phyloP scores from a whole-genome alignment of 2,329 filamentous ascomycete genomes.

The Cephalotrichum gorgonifer region DNA sequence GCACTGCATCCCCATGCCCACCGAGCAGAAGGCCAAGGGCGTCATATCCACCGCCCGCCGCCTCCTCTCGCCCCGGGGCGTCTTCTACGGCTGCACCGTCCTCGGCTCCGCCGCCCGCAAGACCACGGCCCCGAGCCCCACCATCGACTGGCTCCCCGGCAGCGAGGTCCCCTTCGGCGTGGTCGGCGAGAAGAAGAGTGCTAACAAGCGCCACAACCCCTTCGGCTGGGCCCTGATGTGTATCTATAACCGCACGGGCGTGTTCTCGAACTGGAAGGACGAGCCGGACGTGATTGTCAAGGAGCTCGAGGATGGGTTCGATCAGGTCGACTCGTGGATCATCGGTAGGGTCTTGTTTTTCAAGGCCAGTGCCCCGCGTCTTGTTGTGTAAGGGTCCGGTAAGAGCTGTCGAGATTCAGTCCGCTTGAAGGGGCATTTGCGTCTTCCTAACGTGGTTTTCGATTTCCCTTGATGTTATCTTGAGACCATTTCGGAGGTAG shows the following conservation, averaged over 20 bases:
- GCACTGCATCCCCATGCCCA: constrained; percentile 15
- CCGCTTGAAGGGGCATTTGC: too few species aligned
- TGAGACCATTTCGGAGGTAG: background rate
- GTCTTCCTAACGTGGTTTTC: too few species aligned
- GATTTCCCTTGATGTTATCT: background rate
- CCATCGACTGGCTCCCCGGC: constrained; percentile 10
- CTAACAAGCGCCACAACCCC: background rate
- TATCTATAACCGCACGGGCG: constrained; percentile 21
- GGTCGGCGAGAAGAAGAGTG: background rate
- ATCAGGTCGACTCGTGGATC: constrained; percentile 25
- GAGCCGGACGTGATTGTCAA: constrained; percentile 19
- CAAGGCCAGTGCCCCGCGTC: constrained; percentile 5
- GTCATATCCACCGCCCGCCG: constrained; percentile 2
- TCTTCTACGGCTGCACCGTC: constrained; percentile 6
- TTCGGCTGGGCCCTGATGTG: constrained; percentile 12
- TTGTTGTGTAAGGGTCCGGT: too few species aligned
- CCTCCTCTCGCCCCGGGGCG: constrained; percentile 7
- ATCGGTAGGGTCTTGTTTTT: constrained; percentile 28
- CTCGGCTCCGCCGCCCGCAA: constrained; percentile 7
- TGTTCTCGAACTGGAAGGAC: constrained; percentile 30
- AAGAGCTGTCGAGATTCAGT: too few species aligned
- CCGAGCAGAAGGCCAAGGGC: constrained; percentile 10
- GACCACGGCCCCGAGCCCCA: constrained; percentile 10
- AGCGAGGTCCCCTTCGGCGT: background rate
- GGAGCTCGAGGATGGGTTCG: constrained; percentile 23